Base-by-base conservation (phyloP, 208 protist species). In the Trypanosoma boissoni region DNA sequence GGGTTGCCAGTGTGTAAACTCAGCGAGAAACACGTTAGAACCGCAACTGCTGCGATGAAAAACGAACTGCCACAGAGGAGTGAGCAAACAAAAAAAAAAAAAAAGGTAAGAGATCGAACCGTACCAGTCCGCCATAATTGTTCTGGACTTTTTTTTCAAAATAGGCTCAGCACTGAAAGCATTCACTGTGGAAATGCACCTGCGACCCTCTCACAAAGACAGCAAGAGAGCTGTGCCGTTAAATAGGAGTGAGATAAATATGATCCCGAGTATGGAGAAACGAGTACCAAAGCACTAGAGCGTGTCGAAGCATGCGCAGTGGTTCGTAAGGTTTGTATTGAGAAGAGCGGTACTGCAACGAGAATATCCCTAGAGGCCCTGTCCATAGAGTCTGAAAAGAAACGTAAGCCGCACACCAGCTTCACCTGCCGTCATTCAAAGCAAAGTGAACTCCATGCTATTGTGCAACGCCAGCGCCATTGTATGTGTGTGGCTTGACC, bases 381-480 rank as follows among this genome's bases (percentile, higher is more conserved):
- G n/a, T 36, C 21, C 32, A 52, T 83, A 76, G 23, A 86, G 63
- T 21, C 58, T 49, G 45, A 72, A 50, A 27, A 86, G 60, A 29
- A 88, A 63, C 10, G 80, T 83, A 48, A 79, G 58, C 51, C 78
- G 59, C 14, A 63, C 41, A 21, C 76, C 71, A 6, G 66, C 54
- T 23, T 74, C 63, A 10, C 69, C 59, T 8, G 50, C 61, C 0
- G 74, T 72, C 41, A 80, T 53, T 74, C 80, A 88, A 8, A 88
- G 52, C 8, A 68, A 43, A 59, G 78, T 80, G 64, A 82, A 88
- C 54, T 88, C 72, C 36, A 80, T 62, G 27, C 62, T 72, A 41
- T 88, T 83, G 27, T 72, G 70, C 58, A 88, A 34, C 74, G 83
- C 80, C 32, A 88, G 39, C 1, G 80, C 76, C 12, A 88, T 43